These are phyloP conservation scores for Fraxinus velutina DNA, from an alignment of 305 asterid genomes.

Conservation along the genomic window DNA sequence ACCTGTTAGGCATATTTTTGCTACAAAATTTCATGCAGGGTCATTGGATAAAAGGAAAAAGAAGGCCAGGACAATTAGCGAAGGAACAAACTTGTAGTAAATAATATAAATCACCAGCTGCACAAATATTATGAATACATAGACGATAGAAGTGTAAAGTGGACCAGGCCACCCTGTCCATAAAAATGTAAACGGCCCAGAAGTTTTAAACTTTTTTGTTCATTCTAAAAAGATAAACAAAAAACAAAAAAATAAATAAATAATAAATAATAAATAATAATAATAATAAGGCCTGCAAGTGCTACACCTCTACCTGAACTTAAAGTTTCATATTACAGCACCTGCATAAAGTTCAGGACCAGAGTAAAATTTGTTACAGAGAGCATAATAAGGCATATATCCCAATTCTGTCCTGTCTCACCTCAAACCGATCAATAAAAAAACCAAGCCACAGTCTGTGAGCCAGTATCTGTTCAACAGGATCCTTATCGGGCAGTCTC, in stretches of 20 bases:
- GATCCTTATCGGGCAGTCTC: conserved; percentile 73
- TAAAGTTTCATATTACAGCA: neutral
- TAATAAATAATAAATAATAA: neutral
- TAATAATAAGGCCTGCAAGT: neutral
- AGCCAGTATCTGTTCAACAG: conserved; percentile 90
- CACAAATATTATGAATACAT: neutral
- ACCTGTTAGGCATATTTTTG: neutral
- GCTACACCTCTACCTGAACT: neutral
- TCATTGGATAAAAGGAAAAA: neutral
- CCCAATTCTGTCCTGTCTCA: conserved; percentile 32
- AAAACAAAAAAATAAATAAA: neutral
- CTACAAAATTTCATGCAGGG: neutral
- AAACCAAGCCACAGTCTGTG: conserved; percentile 99
- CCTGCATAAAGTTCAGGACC: neutral
- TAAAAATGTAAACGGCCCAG: neutral
- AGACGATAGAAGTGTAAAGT: neutral
- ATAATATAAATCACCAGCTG: neutral
- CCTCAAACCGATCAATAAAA: conserved; percentile 97
- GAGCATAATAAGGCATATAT: conserved; percentile 19
- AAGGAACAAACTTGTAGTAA: neutral
- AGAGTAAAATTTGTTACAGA: conserved; percentile 16
- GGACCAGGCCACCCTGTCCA: neutral
- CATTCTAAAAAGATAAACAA: neutral
- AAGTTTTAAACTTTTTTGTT: neutral
- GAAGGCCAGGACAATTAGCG: neutral